Evolutionary conservation across 768 basidiomycete genomes (phyloP), one percentile per base, ranked within the genome.

Genomic region (Podaxis sp.): DNA sequence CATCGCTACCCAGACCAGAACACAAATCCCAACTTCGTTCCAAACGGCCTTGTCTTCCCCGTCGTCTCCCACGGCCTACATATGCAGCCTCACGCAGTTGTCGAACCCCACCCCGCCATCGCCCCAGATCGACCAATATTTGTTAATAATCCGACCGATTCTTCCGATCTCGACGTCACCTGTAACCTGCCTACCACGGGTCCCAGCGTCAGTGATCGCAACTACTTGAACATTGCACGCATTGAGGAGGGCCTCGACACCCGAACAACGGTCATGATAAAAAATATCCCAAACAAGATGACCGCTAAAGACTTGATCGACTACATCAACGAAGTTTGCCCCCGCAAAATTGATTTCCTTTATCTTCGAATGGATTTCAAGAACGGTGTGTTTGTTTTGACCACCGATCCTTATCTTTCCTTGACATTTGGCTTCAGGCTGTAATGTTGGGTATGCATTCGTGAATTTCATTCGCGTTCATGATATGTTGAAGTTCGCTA

Each of bases 251-350:
- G 93, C 4, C 72, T 79, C 61, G 91, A 93, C 66, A 91, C 87
- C 37, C 80, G 92, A 35, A 91, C 91, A 36, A 93, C 92, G 28
- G 86, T 93, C 51, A 93, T 92, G 90, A 85, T 91, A 63, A 93
- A 94, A 75, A 95, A 95, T 68, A 91, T 95, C 48, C 93, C 93
- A 2, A 95, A 95, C 74, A 93, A 94, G 72, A 91, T 92, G 89
- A 88, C 79, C 63, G 89, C 91, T 72, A 80, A 77, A 67, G 89
- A 92, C 64, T 69, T 92, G 66, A 77, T 86, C 61, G 72, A 73
- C 40, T 93, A 84, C 67, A 91, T 91, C 63, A 80, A 74, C 54
- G 81, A 83, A 62, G 90, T 91, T 25, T 90, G 88, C 70, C 83
- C 85, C n/a, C 78, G 89, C 44, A 79, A 79, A 58, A 89, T 91